Conservation (phyloP, 371 early-diverging fungal species). For the Agmasoma carcini region DNA sequence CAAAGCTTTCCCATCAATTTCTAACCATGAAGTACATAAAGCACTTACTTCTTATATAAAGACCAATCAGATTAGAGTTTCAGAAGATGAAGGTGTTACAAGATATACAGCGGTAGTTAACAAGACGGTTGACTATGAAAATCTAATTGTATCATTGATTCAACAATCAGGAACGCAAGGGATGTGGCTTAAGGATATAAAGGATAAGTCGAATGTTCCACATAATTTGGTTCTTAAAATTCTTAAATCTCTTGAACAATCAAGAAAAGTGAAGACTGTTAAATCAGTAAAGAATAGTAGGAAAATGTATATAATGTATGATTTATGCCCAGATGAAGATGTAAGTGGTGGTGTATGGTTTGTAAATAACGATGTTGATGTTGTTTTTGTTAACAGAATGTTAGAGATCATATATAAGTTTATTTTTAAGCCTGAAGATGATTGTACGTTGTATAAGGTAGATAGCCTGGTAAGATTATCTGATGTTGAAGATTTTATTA, state of each 20-base stretch:
- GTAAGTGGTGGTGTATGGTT: conserved; percentile 91
- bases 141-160: conserved; percentile 40
- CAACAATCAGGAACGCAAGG: conserved; percentile 42
- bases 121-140: conserved; percentile 38
- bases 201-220: conserved; percentile 66
- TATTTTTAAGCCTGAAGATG: conserved; percentile 57
- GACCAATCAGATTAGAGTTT: conserved; percentile 40
- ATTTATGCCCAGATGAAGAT: conserved; percentile 69
- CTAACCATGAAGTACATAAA: conserved; percentile 37
- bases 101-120: conserved; percentile 26
- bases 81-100: conserved; percentile 25
- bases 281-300: conserved; percentile 70
- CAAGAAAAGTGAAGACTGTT: conserved; percentile 68
- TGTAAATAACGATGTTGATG: conserved; percentile 80
- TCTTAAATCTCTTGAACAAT: conserved; percentile 66
- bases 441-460: conserved; percentile 15
- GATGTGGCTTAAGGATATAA: conserved; percentile 75
- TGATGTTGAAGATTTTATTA: conserved; percentile 38
- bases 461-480: conserved; percentile 22
- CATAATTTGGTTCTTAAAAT: conserved; percentile 63
- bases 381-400: conserved; percentile 71
- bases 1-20: conserved; percentile 27
- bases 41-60: conserved; percentile 36
- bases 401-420: conserved; percentile 61
- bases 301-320: conserved; percentile 78